phyloP scores from a whole-genome alignment of 352 stramenopile genomes.

The Phytophthora tentaculata region DNA sequence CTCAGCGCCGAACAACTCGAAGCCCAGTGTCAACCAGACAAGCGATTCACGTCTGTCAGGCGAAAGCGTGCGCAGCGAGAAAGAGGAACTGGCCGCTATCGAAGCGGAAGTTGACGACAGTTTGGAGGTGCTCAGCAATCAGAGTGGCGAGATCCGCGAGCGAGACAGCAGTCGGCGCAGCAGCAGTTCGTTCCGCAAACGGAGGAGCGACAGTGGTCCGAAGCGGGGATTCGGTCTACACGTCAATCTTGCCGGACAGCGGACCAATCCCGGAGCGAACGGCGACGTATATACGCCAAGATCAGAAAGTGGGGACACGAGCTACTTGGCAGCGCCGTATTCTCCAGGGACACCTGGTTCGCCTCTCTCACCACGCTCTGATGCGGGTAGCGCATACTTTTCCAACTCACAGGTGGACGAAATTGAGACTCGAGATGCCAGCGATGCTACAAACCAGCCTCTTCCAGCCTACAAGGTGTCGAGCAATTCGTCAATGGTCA shows the following conservation, averaged over 20 bases:
- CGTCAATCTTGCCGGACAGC: constrained; percentile 54
- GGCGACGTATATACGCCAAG: constrained; percentile 40
- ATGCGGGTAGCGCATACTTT: constrained; percentile 65
- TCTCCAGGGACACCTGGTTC: constrained; percentile 44
- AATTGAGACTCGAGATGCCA: constrained; percentile 34
- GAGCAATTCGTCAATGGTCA: constrained; percentile 63
- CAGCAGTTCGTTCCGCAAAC: constrained; percentile 34
- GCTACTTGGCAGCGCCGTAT: constrained; percentile 59
- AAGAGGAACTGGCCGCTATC: constrained; percentile 72
- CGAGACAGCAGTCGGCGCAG: constrained; percentile 45
- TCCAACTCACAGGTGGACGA: constrained; percentile 51
- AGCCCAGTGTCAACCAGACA: constrained; percentile 56
- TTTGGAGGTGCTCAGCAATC: constrained; percentile 77
- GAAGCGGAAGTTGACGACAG: constrained; percentile 83
- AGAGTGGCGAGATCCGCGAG: constrained; percentile 63
- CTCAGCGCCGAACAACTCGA: constrained; percentile 30
- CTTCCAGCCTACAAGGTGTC: constrained; percentile 44
- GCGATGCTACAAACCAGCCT: constrained; percentile 43
- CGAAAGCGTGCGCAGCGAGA: constrained; percentile 63
- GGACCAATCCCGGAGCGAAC: constrained; percentile 18
- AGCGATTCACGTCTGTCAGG: constrained; percentile 60
- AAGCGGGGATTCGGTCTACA: constrained; percentile 68
- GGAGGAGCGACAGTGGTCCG: constrained; percentile 37
- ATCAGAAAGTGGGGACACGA: constrained; percentile 46
- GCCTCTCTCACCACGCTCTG: constrained; percentile 60